A percentile compares a stretch with the other conserved stretches of the same genome.
Evolutionary conservation across 2,329 filamentous ascomycete species (phyloP).

Genomic region (Phoma sp.): DNA sequence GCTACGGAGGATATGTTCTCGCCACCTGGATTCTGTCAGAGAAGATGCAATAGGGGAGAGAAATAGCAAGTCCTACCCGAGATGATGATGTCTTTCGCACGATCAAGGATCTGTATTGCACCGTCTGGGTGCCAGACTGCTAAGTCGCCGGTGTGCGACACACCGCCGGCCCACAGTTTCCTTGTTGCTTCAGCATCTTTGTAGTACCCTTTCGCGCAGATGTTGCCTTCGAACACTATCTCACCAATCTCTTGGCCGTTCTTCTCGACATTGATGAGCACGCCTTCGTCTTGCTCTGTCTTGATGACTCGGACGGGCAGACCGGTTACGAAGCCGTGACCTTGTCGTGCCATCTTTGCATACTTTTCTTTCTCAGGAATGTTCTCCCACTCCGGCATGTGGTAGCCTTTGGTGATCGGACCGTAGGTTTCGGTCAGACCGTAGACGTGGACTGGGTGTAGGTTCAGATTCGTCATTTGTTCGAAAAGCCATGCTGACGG

Average conservation of each 20-base stretch:
- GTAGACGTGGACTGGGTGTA: constrained; percentile 92
- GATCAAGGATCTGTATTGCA: constrained; percentile 87
- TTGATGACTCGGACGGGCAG: constrained; percentile 84
- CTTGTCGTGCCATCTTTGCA: constrained; percentile 89
- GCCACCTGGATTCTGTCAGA: constrained; percentile 65
- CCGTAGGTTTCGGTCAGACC: constrained; percentile 90
- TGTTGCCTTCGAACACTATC: constrained; percentile 88
- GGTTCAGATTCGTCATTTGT: constrained; percentile 86
- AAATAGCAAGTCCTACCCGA: constrained; percentile 65
- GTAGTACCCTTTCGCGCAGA: constrained; percentile 90
- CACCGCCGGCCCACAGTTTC: constrained; percentile 87
- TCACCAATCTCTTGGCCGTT: constrained; percentile 81
- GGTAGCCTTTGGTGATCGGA: constrained; percentile 92
- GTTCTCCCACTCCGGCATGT: constrained; percentile 81
- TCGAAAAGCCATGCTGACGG: constrained; percentile 91
- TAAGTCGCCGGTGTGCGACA: constrained; percentile 86
- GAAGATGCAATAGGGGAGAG: background rate
- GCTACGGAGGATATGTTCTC: constrained; percentile 97
- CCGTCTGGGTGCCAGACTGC: constrained; percentile 94
- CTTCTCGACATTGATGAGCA: constrained; percentile 69
- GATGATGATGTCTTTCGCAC: constrained; percentile 98
- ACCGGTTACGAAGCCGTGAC: constrained; percentile 86
- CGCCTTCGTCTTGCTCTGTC: constrained; percentile 71
- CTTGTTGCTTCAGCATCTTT: constrained; percentile 85
- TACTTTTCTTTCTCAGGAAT: constrained; percentile 80